Base-by-base conservation (phyloP, 176 grass and related monocot genomes). In the Musa itinerans region DNA sequence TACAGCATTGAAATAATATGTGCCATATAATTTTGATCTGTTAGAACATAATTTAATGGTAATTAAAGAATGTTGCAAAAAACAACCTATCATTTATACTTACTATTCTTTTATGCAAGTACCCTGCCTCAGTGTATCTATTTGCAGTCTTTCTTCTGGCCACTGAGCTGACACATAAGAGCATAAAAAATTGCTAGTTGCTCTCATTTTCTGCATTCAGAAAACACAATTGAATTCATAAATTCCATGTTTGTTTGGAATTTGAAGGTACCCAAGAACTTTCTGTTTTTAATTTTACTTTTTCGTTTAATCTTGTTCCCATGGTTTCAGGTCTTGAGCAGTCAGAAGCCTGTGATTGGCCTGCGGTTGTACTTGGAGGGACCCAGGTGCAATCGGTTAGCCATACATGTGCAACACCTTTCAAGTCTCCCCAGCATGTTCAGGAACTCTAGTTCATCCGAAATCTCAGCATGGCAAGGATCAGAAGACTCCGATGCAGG, bases 351-450 rank as follows among this genome's bases (percentile, higher is more conserved):
- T 56, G 86, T 99, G 29, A 75, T 81, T 24, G 95, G 91, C 50
- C 78, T 99, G 20, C 80, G 95, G 59, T 78, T 99, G 73, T 99
- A 94, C 71, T 85, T 99, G 63, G 95, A 99, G 76, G 90, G 95
- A 1, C 83, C 76, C 65, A 99, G 94, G 54, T 99, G 90, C 88
- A 99, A 99, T 59, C 83, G 86, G 75, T 72, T 99, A 65, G 90
- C 95, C 63, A 92, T 99, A 79, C 95, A 99, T 80, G 82, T 99
- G 61, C 95, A 92, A 75, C 95, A 99, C 83, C 95, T 99, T 59
- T 99, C 95, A 50, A 89, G 88, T 52, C 75, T 84, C 62, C 95
- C 95, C 74, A 94, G 95, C 81, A 99, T 99, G 88, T 83, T 99
- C 26, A 89, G 74, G n/a, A 65, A 76, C 50, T 85, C 82, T 2